Evolutionary conservation across 2,329 filamentous ascomycete species (phyloP).

Genomic region (Bipolaris victoriae): DNA sequence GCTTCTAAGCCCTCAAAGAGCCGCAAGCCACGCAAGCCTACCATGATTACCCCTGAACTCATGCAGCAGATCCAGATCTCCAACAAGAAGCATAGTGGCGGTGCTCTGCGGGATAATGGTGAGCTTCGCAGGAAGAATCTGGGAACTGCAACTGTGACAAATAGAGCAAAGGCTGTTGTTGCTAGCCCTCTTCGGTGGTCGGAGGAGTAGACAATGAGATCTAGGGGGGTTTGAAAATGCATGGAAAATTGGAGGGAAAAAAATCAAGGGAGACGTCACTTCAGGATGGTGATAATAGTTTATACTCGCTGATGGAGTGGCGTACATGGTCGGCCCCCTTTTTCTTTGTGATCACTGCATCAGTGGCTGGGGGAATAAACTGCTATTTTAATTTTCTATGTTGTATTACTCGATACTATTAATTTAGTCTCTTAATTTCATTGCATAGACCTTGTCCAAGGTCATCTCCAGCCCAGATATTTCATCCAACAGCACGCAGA

Average conservation of each 20-base stretch:
- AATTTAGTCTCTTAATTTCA: too few relatives aligned
- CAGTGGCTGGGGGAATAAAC: too few relatives aligned
- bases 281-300: too few relatives aligned
- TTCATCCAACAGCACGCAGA: too few relatives aligned
- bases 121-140: neutral
- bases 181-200: slow-evolving; percentile 10
- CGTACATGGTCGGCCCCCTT: too few relatives aligned
- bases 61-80: neutral
- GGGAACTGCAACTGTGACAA: neutral
- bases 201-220: slow-evolving; percentile 1
- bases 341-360: too few relatives aligned
- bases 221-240: neutral
- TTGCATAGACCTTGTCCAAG: too few relatives aligned
- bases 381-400: too few relatives aligned
- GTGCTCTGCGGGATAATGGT: neutral
- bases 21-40: neutral
- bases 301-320: too few relatives aligned
- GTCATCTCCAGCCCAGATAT: too few relatives aligned
- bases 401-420: too few relatives aligned
- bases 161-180: neutral
- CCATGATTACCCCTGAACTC: slow-evolving; percentile 1
- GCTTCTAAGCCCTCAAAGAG: neutral
- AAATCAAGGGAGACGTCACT: too few relatives aligned
- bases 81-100: neutral
- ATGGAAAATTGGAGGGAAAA: neutral